Evolutionary conservation across 805 yeast species (phyloP).

Genomic region (Cyberlindnera xishuangbannaensis): DNA sequence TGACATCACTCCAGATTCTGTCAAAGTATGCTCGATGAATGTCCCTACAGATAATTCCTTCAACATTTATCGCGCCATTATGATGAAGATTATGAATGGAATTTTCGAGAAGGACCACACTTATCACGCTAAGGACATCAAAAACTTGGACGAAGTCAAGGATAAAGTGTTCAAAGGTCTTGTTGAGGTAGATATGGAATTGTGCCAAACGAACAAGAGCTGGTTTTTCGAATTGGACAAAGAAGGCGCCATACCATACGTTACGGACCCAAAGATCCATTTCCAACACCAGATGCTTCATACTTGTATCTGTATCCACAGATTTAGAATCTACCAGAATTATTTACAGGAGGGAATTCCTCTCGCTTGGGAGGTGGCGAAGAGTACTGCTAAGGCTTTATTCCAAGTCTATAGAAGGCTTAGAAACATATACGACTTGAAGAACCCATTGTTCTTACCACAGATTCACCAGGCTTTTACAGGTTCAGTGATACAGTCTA

Average conservation of each 20-base stretch:
- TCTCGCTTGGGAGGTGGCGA: conserved; percentile 26
- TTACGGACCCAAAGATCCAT: conserved; percentile 21
- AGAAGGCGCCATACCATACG: conserved; percentile 21
- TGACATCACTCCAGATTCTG: conserved; percentile 23
- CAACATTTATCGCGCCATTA: conserved; percentile 23
- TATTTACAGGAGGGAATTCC: conserved; percentile 24
- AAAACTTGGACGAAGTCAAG: conserved; percentile 15
- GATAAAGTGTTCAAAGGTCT: conserved; percentile 21
- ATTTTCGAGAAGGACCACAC: conserved; percentile 22
- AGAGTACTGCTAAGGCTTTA: conserved; percentile 22
- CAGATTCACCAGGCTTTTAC: conserved; percentile 30
- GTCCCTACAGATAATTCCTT: conserved; percentile 26
- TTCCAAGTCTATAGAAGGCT: conserved; percentile 26
- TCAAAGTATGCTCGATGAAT: conserved; percentile 16
- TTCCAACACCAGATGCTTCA: conserved; percentile 29
- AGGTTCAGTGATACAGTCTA: conserved; percentile 28
- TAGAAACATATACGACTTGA: conserved; percentile 19
- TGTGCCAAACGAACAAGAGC: conserved; percentile 19
- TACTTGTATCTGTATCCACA: conserved; percentile 27
- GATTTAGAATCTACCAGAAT: conserved; percentile 27
- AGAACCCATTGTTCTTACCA: conserved; percentile 25
- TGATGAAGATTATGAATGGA: conserved; percentile 26
- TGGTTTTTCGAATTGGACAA: conserved; percentile 25
- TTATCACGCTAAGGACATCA: conserved; percentile 12
- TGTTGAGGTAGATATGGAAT: conserved; percentile 23